Conservation (phyloP, 2,329 filamentous ascomycete genomes). For the Penicillium verrucosum region DNA sequence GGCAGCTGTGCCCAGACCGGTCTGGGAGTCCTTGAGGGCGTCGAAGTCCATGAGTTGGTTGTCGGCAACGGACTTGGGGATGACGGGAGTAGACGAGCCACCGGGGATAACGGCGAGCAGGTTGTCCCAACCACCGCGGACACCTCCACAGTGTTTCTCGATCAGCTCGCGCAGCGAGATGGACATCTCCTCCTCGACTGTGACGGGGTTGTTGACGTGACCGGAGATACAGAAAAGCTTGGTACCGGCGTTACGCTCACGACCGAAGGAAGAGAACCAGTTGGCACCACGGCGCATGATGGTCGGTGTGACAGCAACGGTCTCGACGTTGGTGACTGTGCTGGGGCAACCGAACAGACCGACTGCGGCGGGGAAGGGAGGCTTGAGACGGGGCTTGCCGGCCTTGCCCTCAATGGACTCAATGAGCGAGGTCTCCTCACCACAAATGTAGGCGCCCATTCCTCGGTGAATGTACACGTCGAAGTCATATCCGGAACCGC, state of each 20-base stretch:
- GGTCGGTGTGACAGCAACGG: slow-evolving; percentile 88
- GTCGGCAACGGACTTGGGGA: slow-evolving; percentile 86
- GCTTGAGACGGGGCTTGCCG: slow-evolving; percentile 97
- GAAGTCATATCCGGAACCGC: slow-evolving; percentile 94
- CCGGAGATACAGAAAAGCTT: slow-evolving; percentile 99
- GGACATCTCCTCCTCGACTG: slow-evolving; percentile 99
- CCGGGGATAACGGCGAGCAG: slow-evolving; percentile 91
- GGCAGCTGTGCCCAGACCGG: slow-evolving; percentile 92
- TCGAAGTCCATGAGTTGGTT: slow-evolving; percentile 99
- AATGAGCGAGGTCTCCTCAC: slow-evolving; percentile 96
- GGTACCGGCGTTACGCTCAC: slow-evolving; percentile 93
- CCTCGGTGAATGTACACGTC: slow-evolving; percentile 96
- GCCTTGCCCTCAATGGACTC: slow-evolving; percentile 98
- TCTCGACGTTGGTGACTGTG: slow-evolving; percentile 98
- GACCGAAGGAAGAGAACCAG: slow-evolving; percentile 94
- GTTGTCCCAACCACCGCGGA: slow-evolving; percentile 97
- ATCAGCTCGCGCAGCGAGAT: slow-evolving; percentile 95
- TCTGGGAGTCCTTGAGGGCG: slow-evolving; percentile 94
- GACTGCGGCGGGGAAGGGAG: slow-evolving; percentile 94
- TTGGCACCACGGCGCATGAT: slow-evolving; percentile 87
- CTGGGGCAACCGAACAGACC: slow-evolving; percentile 97
- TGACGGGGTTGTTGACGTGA: slow-evolving; percentile 97
- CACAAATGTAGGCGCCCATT: slow-evolving; percentile 95
- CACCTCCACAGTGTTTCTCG: slow-evolving; percentile 96
- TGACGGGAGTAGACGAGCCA: slow-evolving; percentile 91